Evolutionary conservation across 2,329 filamentous ascomycete genomes (phyloP).

Genomic region (Pleoardoris graminearum): DNA sequence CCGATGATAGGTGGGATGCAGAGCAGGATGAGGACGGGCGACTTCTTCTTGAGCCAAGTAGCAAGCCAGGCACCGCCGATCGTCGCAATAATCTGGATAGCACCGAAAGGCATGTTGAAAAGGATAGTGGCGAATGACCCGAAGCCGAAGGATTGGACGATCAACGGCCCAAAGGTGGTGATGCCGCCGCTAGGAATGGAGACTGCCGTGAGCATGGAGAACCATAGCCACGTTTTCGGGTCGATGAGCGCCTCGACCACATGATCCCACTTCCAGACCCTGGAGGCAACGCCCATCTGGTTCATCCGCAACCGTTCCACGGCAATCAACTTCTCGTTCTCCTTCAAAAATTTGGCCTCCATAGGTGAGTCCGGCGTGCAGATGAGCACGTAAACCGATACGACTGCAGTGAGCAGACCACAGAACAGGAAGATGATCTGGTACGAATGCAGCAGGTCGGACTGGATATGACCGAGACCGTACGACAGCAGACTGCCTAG

Average conservation of each 20-base stretch:
- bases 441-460: conserved; percentile 44
- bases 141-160: conserved; percentile 63
- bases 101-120: conserved; percentile 65
- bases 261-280: conserved; percentile 57
- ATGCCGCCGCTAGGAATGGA: conserved; percentile 61
- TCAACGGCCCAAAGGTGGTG: conserved; percentile 61
- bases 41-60: conserved; percentile 59
- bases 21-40: conserved; percentile 57
- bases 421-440: conserved; percentile 45
- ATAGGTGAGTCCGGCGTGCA: conserved; percentile 68
- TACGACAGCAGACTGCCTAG: conserved; percentile 60
- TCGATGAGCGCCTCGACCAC: conserved; percentile 60
- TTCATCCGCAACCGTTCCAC: conserved; percentile 57
- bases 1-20: conserved; percentile 62
- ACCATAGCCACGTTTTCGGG: conserved; percentile 64
- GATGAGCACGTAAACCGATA: conserved; percentile 53
- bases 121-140: conserved; percentile 60
- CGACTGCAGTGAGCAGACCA: conserved; percentile 54
- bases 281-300: conserved; percentile 47
- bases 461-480: conserved; percentile 61
- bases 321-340: conserved; percentile 61
- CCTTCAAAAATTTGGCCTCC: conserved; percentile 60
- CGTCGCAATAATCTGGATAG: conserved; percentile 63
- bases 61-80: conserved; percentile 62
- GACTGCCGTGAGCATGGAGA: conserved; percentile 35